These are phyloP conservation scores for Chaetomidium leptoderma DNA, from an alignment of 495 filamentous ascomycete genomes.

Conservation along the genomic window DNA sequence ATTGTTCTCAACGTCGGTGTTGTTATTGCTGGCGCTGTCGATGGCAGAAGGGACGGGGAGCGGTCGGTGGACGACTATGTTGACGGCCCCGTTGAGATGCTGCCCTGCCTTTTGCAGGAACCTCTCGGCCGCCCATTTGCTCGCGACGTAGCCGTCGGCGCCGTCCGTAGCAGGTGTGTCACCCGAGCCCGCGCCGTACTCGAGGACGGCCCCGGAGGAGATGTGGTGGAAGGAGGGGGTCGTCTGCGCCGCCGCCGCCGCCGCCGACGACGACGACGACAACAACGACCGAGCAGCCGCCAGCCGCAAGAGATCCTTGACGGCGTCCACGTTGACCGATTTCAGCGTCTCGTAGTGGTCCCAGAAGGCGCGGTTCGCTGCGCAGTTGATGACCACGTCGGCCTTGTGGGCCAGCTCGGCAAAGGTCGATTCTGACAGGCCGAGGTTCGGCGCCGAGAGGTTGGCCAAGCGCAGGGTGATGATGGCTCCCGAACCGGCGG, in stretches of 20 bases:
- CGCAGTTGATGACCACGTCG: slow-evolving; percentile 48
- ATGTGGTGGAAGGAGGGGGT: not conserved
- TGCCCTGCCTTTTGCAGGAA: slow-evolving; percentile 37
- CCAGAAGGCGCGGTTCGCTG: slow-evolving; percentile 47
- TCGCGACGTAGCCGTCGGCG: slow-evolving; percentile 42
- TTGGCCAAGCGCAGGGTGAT: slow-evolving; percentile 37
- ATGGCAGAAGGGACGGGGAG: too few species aligned
- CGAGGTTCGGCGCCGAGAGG: slow-evolving; percentile 26
- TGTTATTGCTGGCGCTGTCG: too few species aligned
- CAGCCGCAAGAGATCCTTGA: slow-evolving; percentile 21
- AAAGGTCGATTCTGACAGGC: slow-evolving; percentile 25
- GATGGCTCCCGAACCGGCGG: too few species aligned
- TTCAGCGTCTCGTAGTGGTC: slow-evolving; percentile 38
- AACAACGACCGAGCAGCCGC: slow-evolving; percentile 18
- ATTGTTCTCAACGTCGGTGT: too few species aligned
- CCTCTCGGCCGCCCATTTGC: slow-evolving; percentile 49
- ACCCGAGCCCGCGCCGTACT: too few species aligned
- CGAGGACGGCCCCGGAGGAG: not conserved
- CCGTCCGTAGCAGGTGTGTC: slow-evolving; percentile 19
- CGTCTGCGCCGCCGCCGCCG: too few species aligned
- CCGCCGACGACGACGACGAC: too few species aligned
- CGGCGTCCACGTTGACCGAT: slow-evolving; percentile 47
- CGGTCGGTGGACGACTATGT: too few species aligned
- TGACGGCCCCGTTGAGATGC: too few species aligned
- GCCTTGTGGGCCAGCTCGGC: slow-evolving; percentile 24